These are phyloP conservation scores for Meyerozyma smithsonii DNA, from an alignment of 1,139 yeast species.

Conservation along the genomic window DNA sequence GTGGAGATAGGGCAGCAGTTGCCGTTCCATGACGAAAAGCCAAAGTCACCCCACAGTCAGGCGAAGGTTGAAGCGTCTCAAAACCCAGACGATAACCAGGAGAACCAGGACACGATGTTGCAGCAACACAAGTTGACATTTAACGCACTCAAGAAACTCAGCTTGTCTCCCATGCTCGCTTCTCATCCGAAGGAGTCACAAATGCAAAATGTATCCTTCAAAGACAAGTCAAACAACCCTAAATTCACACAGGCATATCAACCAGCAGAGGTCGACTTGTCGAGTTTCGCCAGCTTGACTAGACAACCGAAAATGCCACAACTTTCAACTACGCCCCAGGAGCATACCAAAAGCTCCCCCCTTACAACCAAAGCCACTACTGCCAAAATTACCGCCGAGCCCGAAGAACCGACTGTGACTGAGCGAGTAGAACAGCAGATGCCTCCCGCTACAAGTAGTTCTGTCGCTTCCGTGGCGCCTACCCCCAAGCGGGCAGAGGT, in stretches of 20 bases:
- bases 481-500: background rate
- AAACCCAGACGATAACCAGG: conserved; percentile 16
- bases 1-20: conserved; percentile 40
- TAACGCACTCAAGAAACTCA: conserved; percentile 42
- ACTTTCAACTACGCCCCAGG: background rate
- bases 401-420: background rate
- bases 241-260: conserved; percentile 34
- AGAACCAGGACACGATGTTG: conserved; percentile 32
- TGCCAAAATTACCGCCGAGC: conserved; percentile 7
- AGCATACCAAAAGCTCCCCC: conserved; percentile 4
- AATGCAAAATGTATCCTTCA: conserved; percentile 4
- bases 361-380: conserved; percentile 7
- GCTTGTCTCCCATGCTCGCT: conserved; percentile 38
- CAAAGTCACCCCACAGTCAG: conserved; percentile 5
- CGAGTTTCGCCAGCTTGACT: conserved; percentile 44
- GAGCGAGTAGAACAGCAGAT: background rate
- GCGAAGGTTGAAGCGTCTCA: conserved; percentile 7
- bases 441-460: background rate
- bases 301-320: conserved; percentile 32
- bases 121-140: conserved; percentile 43
- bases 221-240: conserved; percentile 4
- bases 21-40: conserved; percentile 30
- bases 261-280: conserved; percentile 52
- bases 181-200: background rate
- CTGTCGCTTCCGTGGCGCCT: background rate